Evolutionary conservation across 1,284 basidiomycete species (phyloP), one percentile per base, ranked within the genome.

Genomic region (Leccinum ponderosum): DNA sequence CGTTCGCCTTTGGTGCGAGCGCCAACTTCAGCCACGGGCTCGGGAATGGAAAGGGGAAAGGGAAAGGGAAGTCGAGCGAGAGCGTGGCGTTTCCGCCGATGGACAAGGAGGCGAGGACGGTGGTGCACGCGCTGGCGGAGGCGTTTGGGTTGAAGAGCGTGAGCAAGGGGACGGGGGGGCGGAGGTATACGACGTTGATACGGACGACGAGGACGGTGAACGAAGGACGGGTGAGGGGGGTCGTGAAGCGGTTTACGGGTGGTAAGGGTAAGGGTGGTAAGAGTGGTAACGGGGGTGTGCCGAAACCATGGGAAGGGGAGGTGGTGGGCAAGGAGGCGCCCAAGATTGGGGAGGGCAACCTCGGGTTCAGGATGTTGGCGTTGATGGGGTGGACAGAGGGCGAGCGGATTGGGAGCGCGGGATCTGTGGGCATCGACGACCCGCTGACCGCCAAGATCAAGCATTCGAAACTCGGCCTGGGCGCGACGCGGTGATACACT

Each of bases 361-460:
- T 92, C 59, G 92, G 92, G 0, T 94, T 93, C 76, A 83, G 77
- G 74, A 83, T 94, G 85, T 70, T 94, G 63, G 83, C 87, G 15
- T 78, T 80, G 54, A 93, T 93, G 91, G 91, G 91, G 27, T 92
- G 90, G 90, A 69, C 81, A 8, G 88, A 91, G 65, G 90, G 90
- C 1, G 78, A 83, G 35, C 77, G 80, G 11, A 91, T 92, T 66
- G 90, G 90, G 2, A 72, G 81, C 0, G 62, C 63, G 6, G 69
- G 73, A 7, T 85, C 82, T 7, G 86, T 84, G 33, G 81, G 82
- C 1, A 71, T 92, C 53, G 84, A 87, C n/a, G 82, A 74, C 6
- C 90, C 90, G 7, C 70, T 93, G 53, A 84, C 82, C 0, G 90
- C 89, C 15, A 81, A 90, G 56, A 87, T 91, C 72, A 93, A 92